Percentiles rank a stretch among this genome's conserved stretches.
Conservation (phyloP, 192 early-diverging fungal species). For the Phlyctochytrium planicorne region DNA sequence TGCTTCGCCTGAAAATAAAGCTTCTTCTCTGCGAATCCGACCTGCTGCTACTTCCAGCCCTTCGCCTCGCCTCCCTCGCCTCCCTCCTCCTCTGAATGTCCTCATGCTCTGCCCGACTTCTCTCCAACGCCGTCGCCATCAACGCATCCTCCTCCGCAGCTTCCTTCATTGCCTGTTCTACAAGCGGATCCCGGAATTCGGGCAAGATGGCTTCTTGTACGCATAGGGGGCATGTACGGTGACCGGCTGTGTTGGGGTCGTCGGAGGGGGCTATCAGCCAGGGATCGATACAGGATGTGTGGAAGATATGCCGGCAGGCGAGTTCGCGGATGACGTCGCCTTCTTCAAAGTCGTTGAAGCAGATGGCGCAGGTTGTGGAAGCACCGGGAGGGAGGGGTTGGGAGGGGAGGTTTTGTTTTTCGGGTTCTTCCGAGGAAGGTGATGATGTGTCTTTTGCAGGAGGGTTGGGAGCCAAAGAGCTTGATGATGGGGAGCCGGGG, state of each 20-base stretch:
- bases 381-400: slow-evolving; percentile 20
- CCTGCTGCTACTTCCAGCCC: not conserved
- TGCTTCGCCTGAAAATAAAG: no score
- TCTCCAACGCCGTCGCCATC: slow-evolving; percentile 20
- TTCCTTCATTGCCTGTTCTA: slow-evolving; percentile 23
- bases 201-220: slow-evolving; percentile 33
- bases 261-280: slow-evolving; percentile 34
- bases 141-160: slow-evolving; percentile 23
- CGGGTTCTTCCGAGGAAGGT: no score
- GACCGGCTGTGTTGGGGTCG: slow-evolving; percentile 6
- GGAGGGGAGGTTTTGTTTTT: no score
- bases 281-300: slow-evolving; percentile 62
- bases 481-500: no score
- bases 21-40: no score
- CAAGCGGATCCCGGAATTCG: slow-evolving; percentile 31
- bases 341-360: slow-evolving; percentile 63
- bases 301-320: slow-evolving; percentile 62
- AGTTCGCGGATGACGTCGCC: slow-evolving; percentile 64
- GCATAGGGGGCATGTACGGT: slow-evolving; percentile 35
- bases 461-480: not conserved
- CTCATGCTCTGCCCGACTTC: not conserved
- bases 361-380: slow-evolving; percentile 58
- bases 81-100: not conserved
- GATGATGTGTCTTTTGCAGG: slow-evolving; percentile 1
- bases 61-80: not conserved